Evolutionary conservation across 148 eudicot species (phyloP).

Genomic region (Camellia sinensis): DNA sequence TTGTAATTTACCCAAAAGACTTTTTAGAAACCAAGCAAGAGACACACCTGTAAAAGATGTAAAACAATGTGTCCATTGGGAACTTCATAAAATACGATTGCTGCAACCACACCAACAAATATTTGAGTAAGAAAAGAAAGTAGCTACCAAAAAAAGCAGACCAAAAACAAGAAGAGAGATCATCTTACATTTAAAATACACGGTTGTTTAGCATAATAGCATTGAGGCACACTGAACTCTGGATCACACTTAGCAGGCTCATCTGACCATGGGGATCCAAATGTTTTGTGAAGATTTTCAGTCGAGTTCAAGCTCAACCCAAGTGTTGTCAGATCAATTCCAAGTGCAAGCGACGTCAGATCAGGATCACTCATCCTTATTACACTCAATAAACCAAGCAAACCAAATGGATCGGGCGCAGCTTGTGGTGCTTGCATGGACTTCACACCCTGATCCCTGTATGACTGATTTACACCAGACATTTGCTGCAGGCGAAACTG

Average conservation of each 20-base stretch:
- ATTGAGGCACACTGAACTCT: slow-evolving; percentile 61
- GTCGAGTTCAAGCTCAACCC: slow-evolving; percentile 72
- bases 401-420: slow-evolving; percentile 56
- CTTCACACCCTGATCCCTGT: slow-evolving; percentile 75
- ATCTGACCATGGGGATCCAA: slow-evolving; percentile 84
- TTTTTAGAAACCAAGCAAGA: background rate
- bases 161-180: slow-evolving; percentile 4
- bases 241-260: slow-evolving; percentile 72
- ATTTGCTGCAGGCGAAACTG: slow-evolving; percentile 23
- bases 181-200: slow-evolving; percentile 56
- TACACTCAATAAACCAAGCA: slow-evolving; percentile 65
- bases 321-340: slow-evolving; percentile 70
- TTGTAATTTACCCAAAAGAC: too few relatives aligned
- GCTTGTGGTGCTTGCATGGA: slow-evolving; percentile 68
- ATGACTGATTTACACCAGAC: slow-evolving; percentile 62
- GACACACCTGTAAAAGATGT: slow-evolving; percentile 75
- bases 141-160: slow-evolving; percentile 1
- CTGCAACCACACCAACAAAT: slow-evolving; percentile 38
- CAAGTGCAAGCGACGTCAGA: slow-evolving; percentile 76
- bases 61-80: slow-evolving; percentile 54
- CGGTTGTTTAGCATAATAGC: slow-evolving; percentile 53
- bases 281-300: slow-evolving; percentile 67
- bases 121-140: background rate
- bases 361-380: slow-evolving; percentile 65
- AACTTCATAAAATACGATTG: slow-evolving; percentile 54